These are phyloP conservation scores for Saccharomycopsis sp. DNA, from an alignment of 805 yeast species.

Conservation along the genomic window DNA sequence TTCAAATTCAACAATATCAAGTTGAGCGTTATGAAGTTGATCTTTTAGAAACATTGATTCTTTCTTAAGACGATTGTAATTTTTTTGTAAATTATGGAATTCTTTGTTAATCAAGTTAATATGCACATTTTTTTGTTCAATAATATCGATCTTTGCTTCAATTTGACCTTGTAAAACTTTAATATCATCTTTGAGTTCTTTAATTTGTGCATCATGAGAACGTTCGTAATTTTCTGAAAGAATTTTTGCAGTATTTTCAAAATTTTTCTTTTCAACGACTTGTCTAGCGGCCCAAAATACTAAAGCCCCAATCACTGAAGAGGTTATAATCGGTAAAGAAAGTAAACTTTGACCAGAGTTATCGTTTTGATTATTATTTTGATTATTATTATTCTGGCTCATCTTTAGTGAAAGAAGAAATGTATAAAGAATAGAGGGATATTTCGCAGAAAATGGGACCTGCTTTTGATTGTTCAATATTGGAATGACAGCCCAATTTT, in stretches of 20 bases:
- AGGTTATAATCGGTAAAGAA: constrained; percentile 6
- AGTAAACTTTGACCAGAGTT: background rate
- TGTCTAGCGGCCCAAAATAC: constrained; percentile 9
- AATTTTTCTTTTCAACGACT: constrained; percentile 7
- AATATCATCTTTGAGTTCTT: constrained; percentile 9
- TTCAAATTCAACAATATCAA: constrained; percentile 18
- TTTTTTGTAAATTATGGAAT: constrained; percentile 19
- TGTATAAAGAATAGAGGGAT: too few species aligned
- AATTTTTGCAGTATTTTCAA: constrained; percentile 18
- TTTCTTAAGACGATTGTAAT: constrained; percentile 10
- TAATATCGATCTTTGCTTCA: constrained; percentile 13
- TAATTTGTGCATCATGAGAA: constrained; percentile 14
- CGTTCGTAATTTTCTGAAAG: constrained; percentile 26
- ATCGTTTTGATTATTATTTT: too few species aligned
- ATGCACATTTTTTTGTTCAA: constrained; percentile 18
- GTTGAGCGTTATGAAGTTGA: constrained; percentile 16
- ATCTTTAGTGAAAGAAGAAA: too few species aligned
- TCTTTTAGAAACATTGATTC: constrained; percentile 16
- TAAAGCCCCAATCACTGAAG: constrained; percentile 3
- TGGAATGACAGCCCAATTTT: too few species aligned
- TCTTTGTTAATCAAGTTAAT: constrained; percentile 18
- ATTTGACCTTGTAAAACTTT: constrained; percentile 12
- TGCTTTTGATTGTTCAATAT: too few species aligned
- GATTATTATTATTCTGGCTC: too few species aligned
- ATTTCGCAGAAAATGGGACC: too few species aligned